Conservation (phyloP, 2,329 filamentous ascomycete genomes). For the Epichloe elymi region DNA sequence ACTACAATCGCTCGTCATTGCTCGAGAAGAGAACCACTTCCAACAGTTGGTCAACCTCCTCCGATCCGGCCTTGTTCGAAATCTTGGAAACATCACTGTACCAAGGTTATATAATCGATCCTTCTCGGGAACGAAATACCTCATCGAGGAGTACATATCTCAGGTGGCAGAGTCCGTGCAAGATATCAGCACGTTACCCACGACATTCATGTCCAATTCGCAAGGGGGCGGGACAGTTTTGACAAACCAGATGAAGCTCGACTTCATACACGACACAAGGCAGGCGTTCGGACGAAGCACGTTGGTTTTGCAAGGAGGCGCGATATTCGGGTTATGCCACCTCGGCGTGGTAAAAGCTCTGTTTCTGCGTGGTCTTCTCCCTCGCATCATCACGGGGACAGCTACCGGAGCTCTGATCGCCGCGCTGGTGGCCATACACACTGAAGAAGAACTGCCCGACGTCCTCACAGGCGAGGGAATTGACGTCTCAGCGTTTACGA, state of each 20-base stretch:
- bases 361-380: conserved; percentile 65
- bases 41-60: conserved; percentile 66
- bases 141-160: conserved; percentile 84
- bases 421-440: conserved; percentile 75
- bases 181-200: conserved; percentile 57
- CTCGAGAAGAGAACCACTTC: conserved; percentile 59
- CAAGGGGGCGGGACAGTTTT: conserved; percentile 29
- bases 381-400: conserved; percentile 82
- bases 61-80: conserved; percentile 66
- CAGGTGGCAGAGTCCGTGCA: conserved; percentile 72
- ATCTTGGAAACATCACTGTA: conserved; percentile 81
- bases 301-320: conserved; percentile 76
- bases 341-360: conserved; percentile 82
- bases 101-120: conserved; percentile 72
- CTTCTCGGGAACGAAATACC: conserved; percentile 75
- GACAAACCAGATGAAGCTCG: conserved; percentile 66
- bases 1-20: conserved; percentile 54
- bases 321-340: conserved; percentile 84
- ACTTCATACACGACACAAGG: conserved; percentile 74
- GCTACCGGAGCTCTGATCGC: conserved; percentile 84
- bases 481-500: conserved; percentile 66
- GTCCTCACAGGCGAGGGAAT: conserved; percentile 71
- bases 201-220: conserved; percentile 26
- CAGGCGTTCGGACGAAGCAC: conserved; percentile 81
- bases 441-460: conserved; percentile 66